These are phyloP conservation scores for Peronospora tabacina DNA, from an alignment of 352 stramenopile genomes.

Conservation along the genomic window DNA sequence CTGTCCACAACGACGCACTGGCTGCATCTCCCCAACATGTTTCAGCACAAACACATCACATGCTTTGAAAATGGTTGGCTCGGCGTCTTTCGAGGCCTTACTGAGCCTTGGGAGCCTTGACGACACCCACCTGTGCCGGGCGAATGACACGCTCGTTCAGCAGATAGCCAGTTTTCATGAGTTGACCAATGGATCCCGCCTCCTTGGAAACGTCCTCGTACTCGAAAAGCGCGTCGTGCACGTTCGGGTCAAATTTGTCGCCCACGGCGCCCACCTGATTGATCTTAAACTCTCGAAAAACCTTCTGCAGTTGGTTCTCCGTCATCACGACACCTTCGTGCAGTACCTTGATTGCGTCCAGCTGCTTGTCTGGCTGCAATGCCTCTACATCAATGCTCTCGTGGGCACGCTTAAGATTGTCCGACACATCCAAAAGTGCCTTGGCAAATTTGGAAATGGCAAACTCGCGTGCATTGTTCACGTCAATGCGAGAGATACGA, in stretches of 20 bases:
- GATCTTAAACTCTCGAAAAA: slow-evolving; percentile 91
- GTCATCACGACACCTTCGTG: slow-evolving; percentile 93
- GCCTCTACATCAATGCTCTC: slow-evolving; percentile 77
- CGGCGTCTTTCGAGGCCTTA: slow-evolving; percentile 8
- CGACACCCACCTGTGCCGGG: slow-evolving; percentile 92
- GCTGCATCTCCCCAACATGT: slow-evolving; percentile 2
- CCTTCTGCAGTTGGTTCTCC: slow-evolving; percentile 91
- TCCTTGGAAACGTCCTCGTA: slow-evolving; percentile 89
- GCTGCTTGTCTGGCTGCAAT: slow-evolving; percentile 57
- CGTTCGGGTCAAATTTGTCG: slow-evolving; percentile 97
- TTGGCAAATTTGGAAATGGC: slow-evolving; percentile 96
- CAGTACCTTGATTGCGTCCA: slow-evolving; percentile 62
- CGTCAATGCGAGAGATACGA: slow-evolving; percentile 89
- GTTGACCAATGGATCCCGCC: slow-evolving; percentile 90
- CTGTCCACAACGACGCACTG: not conserved
- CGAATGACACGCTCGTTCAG: slow-evolving; percentile 94
- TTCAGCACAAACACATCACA: slow-evolving; percentile 2
- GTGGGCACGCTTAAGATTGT: slow-evolving; percentile 95
- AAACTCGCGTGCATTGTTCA: slow-evolving; percentile 91
- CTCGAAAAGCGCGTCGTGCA: slow-evolving; percentile 97
- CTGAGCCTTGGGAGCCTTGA: slow-evolving; percentile 49
- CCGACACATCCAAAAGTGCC: slow-evolving; percentile 93
- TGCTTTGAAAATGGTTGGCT: not conserved
- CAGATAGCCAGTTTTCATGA: slow-evolving; percentile 95
- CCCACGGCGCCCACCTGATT: slow-evolving; percentile 87